These are phyloP conservation scores for Apophysomyces ossiformis DNA, from an alignment of 371 early-diverging fungal species.

Conservation along the genomic window DNA sequence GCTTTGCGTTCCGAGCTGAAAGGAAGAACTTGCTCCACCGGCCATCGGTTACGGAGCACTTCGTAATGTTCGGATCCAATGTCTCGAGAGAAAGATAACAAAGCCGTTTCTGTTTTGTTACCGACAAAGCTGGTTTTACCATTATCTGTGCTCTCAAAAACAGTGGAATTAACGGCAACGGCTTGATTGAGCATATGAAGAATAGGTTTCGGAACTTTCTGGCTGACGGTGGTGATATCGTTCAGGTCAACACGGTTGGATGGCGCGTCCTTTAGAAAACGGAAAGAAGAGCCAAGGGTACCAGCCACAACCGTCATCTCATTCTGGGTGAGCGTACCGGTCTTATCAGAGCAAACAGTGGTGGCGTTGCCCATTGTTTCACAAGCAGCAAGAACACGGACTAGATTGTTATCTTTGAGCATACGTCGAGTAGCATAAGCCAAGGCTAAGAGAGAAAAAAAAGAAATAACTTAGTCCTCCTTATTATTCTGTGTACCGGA, in stretches of 20 bases:
- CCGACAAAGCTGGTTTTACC: conserved; percentile 63
- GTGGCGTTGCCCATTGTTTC: conserved; percentile 97
- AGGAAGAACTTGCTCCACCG: conserved; percentile 68
- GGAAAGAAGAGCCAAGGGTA: conserved; percentile 56
- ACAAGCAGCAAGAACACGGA: conserved; percentile 87
- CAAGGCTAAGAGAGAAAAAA: conserved; percentile 49
- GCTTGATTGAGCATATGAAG: conserved; percentile 57
- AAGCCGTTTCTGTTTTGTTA: conserved; percentile 91
- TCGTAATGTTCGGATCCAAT: conserved; percentile 53
- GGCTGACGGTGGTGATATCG: conserved; percentile 33
- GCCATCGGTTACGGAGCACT: conserved; percentile 47
- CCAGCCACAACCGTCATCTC: conserved; percentile 88
- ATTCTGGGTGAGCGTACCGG: conserved; percentile 91
- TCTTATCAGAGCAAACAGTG: conserved; percentile 91
- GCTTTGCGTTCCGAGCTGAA: conserved; percentile 85
- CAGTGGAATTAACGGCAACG: conserved; percentile 84
- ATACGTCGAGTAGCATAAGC: conserved; percentile 81
- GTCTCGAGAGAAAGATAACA: conserved; percentile 66
- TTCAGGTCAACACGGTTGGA: conserved; percentile 34
- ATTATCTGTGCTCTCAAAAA: conserved; percentile 72
- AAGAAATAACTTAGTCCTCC: too few relatives aligned
- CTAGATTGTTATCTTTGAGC: conserved; percentile 91
- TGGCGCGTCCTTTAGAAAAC: conserved; percentile 44
- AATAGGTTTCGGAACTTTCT: conserved; percentile 44
- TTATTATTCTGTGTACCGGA: neutral